These are phyloP conservation scores for Talaromyces stipitatus DNA, from an alignment of 495 filamentous ascomycete species.

Conservation along the genomic window DNA sequence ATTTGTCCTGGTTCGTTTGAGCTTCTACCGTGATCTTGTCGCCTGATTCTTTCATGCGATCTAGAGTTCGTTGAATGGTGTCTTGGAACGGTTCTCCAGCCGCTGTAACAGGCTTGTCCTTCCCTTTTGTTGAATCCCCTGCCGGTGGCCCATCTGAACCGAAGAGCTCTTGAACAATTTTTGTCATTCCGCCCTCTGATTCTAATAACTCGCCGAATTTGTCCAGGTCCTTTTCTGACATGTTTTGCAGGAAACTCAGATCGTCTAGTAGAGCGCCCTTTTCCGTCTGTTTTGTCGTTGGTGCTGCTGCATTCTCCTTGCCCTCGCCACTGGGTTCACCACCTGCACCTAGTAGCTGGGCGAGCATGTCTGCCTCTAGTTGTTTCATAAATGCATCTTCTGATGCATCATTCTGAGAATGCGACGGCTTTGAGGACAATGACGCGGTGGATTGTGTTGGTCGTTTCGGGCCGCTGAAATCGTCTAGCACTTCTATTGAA, in stretches of 20 bases:
- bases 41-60: constrained; percentile 83
- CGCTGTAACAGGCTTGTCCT: too few species aligned
- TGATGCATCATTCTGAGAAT: constrained; percentile 5
- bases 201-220: background rate
- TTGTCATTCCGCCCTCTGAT: background rate
- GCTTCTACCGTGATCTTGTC: constrained; percentile 61
- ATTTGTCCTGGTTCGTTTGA: constrained; percentile 19
- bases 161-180: constrained; percentile 64
- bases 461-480: constrained; percentile 58
- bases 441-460: constrained; percentile 20
- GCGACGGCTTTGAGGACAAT: constrained; percentile 9
- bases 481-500: constrained; percentile 73
- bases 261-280: background rate
- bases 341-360: constrained; percentile 63
- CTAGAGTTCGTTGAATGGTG: constrained; percentile 83
- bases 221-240: background rate
- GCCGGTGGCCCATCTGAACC: constrained; percentile 42
- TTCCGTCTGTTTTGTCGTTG: background rate
- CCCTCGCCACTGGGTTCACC: constrained; percentile 20
- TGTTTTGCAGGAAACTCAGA: background rate
- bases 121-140: too few species aligned
- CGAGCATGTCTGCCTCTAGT: constrained; percentile 74
- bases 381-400: constrained; percentile 68
- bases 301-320: constrained; percentile 10
- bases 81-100: constrained; percentile 68